Evolutionary conservation across 352 stramenopile genomes (phyloP).

Genomic region (Phytopythium montanum): DNA sequence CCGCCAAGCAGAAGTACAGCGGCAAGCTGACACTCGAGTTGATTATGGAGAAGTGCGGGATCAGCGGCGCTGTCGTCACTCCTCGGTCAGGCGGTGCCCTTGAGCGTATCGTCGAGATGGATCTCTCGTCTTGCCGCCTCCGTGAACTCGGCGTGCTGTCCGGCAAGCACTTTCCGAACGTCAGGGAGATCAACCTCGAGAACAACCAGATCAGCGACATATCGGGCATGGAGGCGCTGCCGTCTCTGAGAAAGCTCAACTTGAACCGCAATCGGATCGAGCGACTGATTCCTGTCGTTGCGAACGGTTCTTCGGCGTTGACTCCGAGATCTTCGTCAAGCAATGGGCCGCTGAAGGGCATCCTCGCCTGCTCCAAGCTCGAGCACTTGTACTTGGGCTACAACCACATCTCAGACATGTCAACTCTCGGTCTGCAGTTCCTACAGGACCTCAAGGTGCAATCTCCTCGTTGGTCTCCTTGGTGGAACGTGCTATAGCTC

Average conservation of each 20-base stretch:
- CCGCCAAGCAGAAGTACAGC: constrained; percentile 86
- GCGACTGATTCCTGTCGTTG: constrained; percentile 21
- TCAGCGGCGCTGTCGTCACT: constrained; percentile 10
- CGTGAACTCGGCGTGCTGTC: constrained; percentile 56
- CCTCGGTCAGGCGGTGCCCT: constrained; percentile 14
- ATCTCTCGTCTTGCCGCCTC: constrained; percentile 73
- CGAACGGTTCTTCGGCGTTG: background rate
- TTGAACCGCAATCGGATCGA: constrained; percentile 79
- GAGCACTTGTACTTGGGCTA: constrained; percentile 71
- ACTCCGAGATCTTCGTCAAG: constrained; percentile 4
- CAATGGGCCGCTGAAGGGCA: constrained; percentile 35
- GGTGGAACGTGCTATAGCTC: background rate
- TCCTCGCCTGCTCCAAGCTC: constrained; percentile 57
- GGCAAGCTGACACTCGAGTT: constrained; percentile 85
- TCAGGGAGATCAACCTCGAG: constrained; percentile 76
- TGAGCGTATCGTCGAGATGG: constrained; percentile 66
- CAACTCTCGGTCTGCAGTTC: constrained; percentile 56
- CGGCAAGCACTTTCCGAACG: constrained; percentile 56
- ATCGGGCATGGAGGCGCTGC: constrained; percentile 49
- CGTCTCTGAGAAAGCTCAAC: constrained; percentile 63
- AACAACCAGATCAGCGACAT: constrained; percentile 87
- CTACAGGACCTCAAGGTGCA: constrained; percentile 61
- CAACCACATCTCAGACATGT: constrained; percentile 83
- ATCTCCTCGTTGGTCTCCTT: constrained; percentile 1
- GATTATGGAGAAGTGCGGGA: constrained; percentile 72